phyloP scores from a whole-genome alignment of 306 rosid species.

The Glycine soja region DNA sequence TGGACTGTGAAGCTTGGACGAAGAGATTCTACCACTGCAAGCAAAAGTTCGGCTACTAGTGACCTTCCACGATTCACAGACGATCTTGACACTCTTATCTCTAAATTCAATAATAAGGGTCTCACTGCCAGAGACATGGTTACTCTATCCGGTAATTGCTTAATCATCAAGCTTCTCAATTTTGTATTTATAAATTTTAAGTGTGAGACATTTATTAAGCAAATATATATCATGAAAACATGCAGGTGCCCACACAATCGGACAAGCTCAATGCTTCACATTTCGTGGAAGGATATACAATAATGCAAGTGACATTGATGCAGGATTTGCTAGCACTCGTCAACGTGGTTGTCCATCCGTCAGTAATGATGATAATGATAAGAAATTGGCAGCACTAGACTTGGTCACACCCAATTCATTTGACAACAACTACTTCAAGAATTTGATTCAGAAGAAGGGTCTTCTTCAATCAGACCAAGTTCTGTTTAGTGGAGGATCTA shows the following conservation, averaged over 20 bases:
- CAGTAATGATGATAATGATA: constrained; percentile 3
- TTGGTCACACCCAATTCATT: constrained; percentile 68
- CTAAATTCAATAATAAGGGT: constrained; percentile 30
- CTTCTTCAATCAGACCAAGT: constrained; percentile 63
- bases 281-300: constrained; percentile 62
- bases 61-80: constrained; percentile 45
- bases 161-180: neutral
- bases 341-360: constrained; percentile 52
- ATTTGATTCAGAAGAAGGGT: constrained; percentile 64
- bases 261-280: constrained; percentile 60
- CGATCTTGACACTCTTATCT: constrained; percentile 43
- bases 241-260: constrained; percentile 61
- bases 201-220: too few species aligned
- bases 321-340: constrained; percentile 58
- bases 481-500: constrained; percentile 50
- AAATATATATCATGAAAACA: too few species aligned
- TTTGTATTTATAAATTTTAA: neutral
- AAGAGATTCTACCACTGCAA: constrained; percentile 52
- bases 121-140: constrained; percentile 48
- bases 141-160: constrained; percentile 39
- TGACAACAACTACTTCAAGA: constrained; percentile 64
- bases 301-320: constrained; percentile 56
- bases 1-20: constrained; percentile 56
- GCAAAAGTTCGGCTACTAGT: constrained; percentile 32
- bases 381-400: constrained; percentile 59